Base-by-base conservation (phyloP, 2,329 filamentous ascomycete species). In the Neopestalotiopsis rosae region DNA sequence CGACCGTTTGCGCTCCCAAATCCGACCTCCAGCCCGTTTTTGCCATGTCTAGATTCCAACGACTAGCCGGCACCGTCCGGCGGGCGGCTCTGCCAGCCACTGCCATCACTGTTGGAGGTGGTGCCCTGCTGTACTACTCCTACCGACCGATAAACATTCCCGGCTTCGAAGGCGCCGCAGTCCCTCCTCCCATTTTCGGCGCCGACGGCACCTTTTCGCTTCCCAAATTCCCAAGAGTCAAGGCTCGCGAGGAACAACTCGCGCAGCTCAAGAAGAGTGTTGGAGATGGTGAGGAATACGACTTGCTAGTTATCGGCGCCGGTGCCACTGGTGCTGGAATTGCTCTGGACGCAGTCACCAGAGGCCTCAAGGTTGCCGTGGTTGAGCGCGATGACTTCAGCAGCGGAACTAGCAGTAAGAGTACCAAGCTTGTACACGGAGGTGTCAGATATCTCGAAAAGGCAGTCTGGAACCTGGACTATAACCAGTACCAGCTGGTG, bases 371-470 rank as follows among this genome's bases (percentile, higher is more conserved):
- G 78, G 91, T 94, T 66, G 91, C 91, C 57, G 79, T 92, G 58
- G 87, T 94, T 17, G 91, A 94, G 79, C 84, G 91, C 66, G 91
- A 93, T 76, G 91, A 94, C 78, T 93, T 93, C 78, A 90, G 88
- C 74, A 89, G 89, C 73, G 91, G 91, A 57, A 93, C 91, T 13
- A 92, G 90, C 79, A 91, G 89, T 76, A 93, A 93, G 82, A 92
- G 90, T 78, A 93, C 91, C 67, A 94, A 94, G 81, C 84, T 93
- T 69, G 91, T 94, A n/a, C 91, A 93, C 78, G 91, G 91, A 66
- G 91, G 91, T 76, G 91, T 94, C 66, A 84, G 91, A 74, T 93
- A 93, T 78, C 82, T 93, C 34, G 91, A 93, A 78, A 93, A 94
- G 81, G 91, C 91, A 56, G 87, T 94, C 68, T 93, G 89, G 89